These are phyloP conservation scores for Closterium sp. DNA, from an alignment of 139 green algal genomes.

Conservation along the genomic window DNA sequence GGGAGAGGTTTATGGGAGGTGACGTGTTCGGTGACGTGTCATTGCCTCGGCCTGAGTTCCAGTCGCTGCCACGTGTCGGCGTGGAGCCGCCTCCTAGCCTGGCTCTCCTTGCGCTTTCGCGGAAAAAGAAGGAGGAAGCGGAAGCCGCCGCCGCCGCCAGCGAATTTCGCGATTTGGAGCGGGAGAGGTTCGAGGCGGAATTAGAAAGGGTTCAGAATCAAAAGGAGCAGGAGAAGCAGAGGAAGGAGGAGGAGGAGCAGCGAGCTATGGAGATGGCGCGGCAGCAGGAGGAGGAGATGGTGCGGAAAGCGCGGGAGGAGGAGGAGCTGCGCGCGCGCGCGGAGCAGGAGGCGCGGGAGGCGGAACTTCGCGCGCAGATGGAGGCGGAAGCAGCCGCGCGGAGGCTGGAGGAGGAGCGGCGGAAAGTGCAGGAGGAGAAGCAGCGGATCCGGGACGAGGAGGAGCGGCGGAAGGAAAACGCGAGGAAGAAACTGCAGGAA, in stretches of 20 bases:
- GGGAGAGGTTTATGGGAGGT: neutral
- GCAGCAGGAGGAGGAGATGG: constrained; percentile 40
- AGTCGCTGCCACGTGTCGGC: constrained; percentile 13
- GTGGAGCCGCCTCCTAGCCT: constrained; percentile 18
- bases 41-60: neutral
- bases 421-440: constrained; percentile 33
- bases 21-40: neutral
- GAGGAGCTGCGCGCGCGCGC: constrained; percentile 9
- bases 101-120: neutral
- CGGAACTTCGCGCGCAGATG: neutral
- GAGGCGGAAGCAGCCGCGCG: constrained; percentile 16
- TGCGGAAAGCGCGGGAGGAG: constrained; percentile 32
- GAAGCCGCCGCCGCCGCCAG: neutral
- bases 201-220: constrained; percentile 43
- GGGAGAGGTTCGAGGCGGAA: constrained; percentile 50
- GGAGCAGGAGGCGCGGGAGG: constrained; percentile 22
- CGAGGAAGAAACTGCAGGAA: constrained; percentile 36
- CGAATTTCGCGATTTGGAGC: constrained; percentile 37
- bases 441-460: constrained; percentile 28
- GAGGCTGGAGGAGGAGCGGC: constrained; percentile 36
- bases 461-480: constrained; percentile 44
- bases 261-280: constrained; percentile 2
- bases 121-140: constrained; percentile 28
- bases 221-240: constrained; percentile 43
- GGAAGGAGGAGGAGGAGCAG: constrained; percentile 36